These are phyloP conservation scores for Chenopodium album DNA, from an alignment of 148 eudicot genomes.

Conservation along the genomic window DNA sequence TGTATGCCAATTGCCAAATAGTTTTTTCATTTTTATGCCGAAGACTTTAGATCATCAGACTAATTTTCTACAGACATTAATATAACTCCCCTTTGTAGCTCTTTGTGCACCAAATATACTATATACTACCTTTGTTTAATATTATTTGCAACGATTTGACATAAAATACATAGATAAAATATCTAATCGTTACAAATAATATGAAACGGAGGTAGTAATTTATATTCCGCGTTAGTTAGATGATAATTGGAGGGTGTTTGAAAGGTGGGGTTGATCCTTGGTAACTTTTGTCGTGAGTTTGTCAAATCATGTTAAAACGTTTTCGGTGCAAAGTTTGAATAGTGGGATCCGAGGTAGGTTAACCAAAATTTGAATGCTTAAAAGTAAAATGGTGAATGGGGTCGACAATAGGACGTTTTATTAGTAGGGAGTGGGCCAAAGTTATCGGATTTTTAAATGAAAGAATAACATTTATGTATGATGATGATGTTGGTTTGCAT, in stretches of 20 bases:
- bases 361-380: background rate
- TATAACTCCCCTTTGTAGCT: too few relatives aligned
- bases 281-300: background rate
- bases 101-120: too few relatives aligned
- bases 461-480: background rate
- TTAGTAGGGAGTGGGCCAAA: constrained; percentile 5
- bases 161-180: too few relatives aligned
- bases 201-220: too few relatives aligned
- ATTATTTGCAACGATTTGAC: too few relatives aligned
- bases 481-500: constrained; percentile 11
- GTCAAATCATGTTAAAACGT: background rate
- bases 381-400: background rate
- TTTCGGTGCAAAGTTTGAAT: constrained; percentile 13
- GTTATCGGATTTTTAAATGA: background rate
- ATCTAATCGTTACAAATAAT: too few relatives aligned
- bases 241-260: background rate
- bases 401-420: background rate
- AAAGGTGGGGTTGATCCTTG: background rate
- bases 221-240: too few relatives aligned
- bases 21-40: too few relatives aligned
- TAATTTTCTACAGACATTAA: too few relatives aligned
- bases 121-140: too few relatives aligned
- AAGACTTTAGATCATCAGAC: too few relatives aligned
- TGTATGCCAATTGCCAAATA: too few relatives aligned
- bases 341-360: constrained; percentile 18